Evolutionary conservation across 2,329 filamentous ascomycete genomes (phyloP).

Genomic region (Stemphylium lycopersici): DNA sequence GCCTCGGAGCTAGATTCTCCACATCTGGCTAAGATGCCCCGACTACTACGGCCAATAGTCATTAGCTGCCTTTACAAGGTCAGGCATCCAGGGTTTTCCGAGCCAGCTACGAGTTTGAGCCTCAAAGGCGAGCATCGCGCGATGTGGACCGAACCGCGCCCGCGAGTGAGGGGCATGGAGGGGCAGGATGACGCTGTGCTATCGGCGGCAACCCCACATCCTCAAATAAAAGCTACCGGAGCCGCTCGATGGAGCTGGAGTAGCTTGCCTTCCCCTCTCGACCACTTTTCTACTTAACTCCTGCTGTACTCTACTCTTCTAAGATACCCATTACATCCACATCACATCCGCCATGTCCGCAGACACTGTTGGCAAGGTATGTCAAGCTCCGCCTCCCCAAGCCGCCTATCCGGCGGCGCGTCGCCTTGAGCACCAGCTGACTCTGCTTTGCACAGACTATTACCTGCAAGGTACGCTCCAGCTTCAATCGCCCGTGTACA

Average conservation of each 20-base stretch:
- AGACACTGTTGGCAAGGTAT: constrained; percentile 61
- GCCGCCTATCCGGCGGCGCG: background rate
- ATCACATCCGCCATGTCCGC: constrained; percentile 53
- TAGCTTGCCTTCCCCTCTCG: constrained; percentile 20
- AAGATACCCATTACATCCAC: constrained; percentile 24
- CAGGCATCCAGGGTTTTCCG: constrained; percentile 16
- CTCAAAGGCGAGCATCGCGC: constrained; percentile 35
- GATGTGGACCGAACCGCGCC: constrained; percentile 27
- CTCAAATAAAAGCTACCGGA: constrained; percentile 31
- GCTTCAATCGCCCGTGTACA: constrained; percentile 34
- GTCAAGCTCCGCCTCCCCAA: background rate
- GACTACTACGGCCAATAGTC: constrained; percentile 17
- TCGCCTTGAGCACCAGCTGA: constrained; percentile 12
- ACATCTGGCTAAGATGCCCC: constrained; percentile 30
- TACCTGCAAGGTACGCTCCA: constrained; percentile 87
- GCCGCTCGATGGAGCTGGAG: constrained; percentile 24
- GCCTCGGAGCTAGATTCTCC: constrained; percentile 6
- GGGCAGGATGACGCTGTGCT: constrained; percentile 29
- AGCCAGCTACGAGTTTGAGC: constrained; percentile 33
- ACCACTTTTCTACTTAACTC: constrained; percentile 8
- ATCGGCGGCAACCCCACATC: constrained; percentile 27
- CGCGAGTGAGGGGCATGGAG: constrained; percentile 38
- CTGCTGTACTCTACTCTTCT: constrained; percentile 2
- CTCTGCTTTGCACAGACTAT: constrained; percentile 69
- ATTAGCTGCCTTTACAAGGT: constrained; percentile 6